phyloP scores from a whole-genome alignment of 345 rosid species.

The Gossypium arboreum region DNA sequence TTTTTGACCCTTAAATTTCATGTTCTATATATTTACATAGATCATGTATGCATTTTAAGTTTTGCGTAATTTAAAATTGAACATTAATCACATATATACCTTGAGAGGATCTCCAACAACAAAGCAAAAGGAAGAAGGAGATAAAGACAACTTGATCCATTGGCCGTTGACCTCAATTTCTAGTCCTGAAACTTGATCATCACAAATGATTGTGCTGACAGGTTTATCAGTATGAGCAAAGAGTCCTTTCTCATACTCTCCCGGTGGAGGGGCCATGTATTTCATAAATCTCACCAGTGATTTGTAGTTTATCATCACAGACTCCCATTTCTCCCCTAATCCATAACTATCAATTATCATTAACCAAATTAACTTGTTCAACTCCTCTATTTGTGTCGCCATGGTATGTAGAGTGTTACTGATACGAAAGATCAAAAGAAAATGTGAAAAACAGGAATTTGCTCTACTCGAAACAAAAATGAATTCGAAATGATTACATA shows the following conservation, averaged over 20 bases:
- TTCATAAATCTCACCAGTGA: conserved; percentile 9
- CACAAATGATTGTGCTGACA: neutral
- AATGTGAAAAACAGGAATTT: too few species aligned
- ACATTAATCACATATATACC: neutral
- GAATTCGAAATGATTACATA: too few species aligned
- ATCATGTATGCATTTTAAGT: too few species aligned
- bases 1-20: too few species aligned
- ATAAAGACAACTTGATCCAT: neutral
- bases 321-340: neutral
- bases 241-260: neutral
- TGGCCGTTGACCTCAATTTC: neutral
- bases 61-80: too few species aligned
- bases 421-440: neutral
- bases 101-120: conserved; percentile 15
- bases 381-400: conserved; percentile 10
- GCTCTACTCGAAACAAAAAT: too few species aligned
- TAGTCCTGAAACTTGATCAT: conserved; percentile 7
- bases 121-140: conserved; percentile 4
- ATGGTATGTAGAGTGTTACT: neutral
- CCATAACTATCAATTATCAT: conserved; percentile 20
- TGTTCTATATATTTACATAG: too few species aligned
- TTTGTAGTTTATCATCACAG: neutral
- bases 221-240: neutral
- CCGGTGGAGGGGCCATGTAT: neutral
- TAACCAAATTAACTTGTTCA: neutral